A percentile compares a stretch with the other conserved stretches of the same genome.
These are phyloP conservation scores for Aspergillus proliferans DNA, from an alignment of 2,329 filamentous ascomycete species.

Conservation along the genomic window DNA sequence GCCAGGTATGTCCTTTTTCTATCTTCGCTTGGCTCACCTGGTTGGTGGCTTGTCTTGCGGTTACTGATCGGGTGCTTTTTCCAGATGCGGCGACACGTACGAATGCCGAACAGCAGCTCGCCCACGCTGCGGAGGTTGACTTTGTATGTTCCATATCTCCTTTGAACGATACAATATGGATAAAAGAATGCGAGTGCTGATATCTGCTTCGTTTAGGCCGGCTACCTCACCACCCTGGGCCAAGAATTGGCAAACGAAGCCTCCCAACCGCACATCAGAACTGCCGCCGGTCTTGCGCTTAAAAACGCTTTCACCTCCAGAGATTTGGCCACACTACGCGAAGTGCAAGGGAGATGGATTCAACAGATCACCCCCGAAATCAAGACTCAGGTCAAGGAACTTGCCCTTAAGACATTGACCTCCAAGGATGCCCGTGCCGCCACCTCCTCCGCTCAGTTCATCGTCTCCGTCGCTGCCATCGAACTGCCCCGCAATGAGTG, in stretches of 20 bases:
- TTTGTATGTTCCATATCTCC: constrained; percentile 61
- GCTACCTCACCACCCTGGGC: constrained; percentile 87
- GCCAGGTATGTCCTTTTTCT: constrained; percentile 58
- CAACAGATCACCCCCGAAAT: constrained; percentile 72
- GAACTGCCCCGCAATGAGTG: constrained; percentile 91
- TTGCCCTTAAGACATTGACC: constrained; percentile 79
- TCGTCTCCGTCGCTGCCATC: constrained; percentile 88
- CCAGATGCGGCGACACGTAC: constrained; percentile 83
- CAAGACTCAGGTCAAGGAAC: constrained; percentile 80
- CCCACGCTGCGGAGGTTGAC: constrained; percentile 85
- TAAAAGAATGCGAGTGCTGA: neutral
- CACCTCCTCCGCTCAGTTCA: constrained; percentile 86
- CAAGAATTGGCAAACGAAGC: constrained; percentile 90
- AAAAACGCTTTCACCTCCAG: constrained; percentile 98
- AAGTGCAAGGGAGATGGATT: constrained; percentile 91
- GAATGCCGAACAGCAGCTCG: constrained; percentile 88
- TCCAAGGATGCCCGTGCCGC: constrained; percentile 78
- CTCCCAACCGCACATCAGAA: constrained; percentile 75
- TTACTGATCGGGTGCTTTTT: constrained; percentile 19
- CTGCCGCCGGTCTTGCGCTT: constrained; percentile 88
- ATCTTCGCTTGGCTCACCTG: constrained; percentile 24
- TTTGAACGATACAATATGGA: constrained; percentile 2
- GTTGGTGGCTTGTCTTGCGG: constrained; percentile 10
- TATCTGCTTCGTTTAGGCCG: constrained; percentile 53
- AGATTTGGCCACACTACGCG: constrained; percentile 78